A percentile compares a stretch with the other conserved stretches of the same genome.
phyloP scores from a whole-genome alignment of 2,329 filamentous ascomycete genomes.

The Tolypocladium endophyticum region DNA sequence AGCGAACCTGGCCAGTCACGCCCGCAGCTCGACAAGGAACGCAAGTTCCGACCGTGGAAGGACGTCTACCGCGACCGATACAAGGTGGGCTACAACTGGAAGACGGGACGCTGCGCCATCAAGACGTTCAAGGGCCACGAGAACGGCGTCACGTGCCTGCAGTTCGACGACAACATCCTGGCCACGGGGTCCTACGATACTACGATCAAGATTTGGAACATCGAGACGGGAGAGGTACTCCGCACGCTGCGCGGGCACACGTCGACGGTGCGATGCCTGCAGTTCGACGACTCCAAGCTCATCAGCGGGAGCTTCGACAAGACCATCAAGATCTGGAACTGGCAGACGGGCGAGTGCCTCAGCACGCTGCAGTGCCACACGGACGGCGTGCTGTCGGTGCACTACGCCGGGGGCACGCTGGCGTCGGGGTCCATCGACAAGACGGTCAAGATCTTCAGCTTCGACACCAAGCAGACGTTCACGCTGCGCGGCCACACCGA shows the following conservation, averaged over 20 bases:
- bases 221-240: constrained; percentile 76
- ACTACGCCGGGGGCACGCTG: constrained; percentile 76
- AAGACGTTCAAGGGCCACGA: constrained; percentile 76
- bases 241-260: constrained; percentile 78
- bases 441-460: constrained; percentile 88
- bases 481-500: constrained; percentile 75
- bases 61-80: constrained; percentile 93
- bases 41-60: constrained; percentile 69
- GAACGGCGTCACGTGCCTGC: constrained; percentile 53
- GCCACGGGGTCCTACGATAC: constrained; percentile 92
- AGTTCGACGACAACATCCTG: constrained; percentile 76
- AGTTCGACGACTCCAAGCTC: constrained; percentile 86
- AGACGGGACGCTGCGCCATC: constrained; percentile 79
- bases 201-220: constrained; percentile 93
- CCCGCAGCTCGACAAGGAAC: constrained; percentile 28
- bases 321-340: constrained; percentile 92
- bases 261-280: constrained; percentile 73
- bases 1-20: constrained; percentile 13
- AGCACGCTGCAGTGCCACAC: constrained; percentile 71
- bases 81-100: constrained; percentile 96
- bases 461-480: constrained; percentile 71
- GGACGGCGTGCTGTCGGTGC: constrained; percentile 74
- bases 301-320: constrained; percentile 84
- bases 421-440: constrained; percentile 85
- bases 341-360: constrained; percentile 80